A percentile compares a stretch with the other conserved stretches of the same genome.
phyloP scores from a whole-genome alignment of 805 yeast genomes.

The Millerozyma acaciae region DNA sequence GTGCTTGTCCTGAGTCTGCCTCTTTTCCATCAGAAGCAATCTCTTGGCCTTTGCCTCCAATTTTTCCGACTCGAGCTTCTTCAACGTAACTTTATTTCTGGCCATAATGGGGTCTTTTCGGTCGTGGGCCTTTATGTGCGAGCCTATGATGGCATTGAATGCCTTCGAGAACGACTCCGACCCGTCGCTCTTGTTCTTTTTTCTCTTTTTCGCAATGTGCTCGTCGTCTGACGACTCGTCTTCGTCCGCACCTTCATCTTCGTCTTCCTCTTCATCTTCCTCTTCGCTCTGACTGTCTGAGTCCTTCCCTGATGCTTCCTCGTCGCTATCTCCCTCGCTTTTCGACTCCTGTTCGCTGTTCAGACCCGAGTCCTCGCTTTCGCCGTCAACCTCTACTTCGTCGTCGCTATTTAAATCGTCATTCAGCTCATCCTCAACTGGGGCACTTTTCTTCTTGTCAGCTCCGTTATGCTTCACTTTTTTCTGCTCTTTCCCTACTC shows the following conservation, averaged over 20 bases:
- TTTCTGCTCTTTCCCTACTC: conserved; percentile 2
- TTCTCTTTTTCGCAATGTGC: conserved; percentile 47
- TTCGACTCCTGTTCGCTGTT: no score
- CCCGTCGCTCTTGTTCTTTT: conserved; percentile 62
- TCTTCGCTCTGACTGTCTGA: conserved; percentile 3
- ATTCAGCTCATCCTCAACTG: conserved; percentile 11
- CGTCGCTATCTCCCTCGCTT: no score
- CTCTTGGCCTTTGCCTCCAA: conserved; percentile 81
- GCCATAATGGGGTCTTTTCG: conserved; percentile 88
- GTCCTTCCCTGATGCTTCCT: conserved; percentile 2
- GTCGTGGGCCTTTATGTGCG: conserved; percentile 84
- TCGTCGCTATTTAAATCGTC: conserved; percentile 14
- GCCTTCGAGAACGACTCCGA: conserved; percentile 77
- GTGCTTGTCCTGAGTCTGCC: conserved; percentile 58
- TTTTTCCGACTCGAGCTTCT: conserved; percentile 74
- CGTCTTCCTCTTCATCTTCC: conserved; percentile 9
- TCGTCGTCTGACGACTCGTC: conserved; percentile 30
- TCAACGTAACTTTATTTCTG: conserved; percentile 66
- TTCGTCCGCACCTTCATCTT: conserved; percentile 12
- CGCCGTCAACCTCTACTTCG: conserved; percentile 14
- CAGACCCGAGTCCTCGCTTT: no score
- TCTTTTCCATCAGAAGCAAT: conserved; percentile 67
- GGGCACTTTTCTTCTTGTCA: conserved; percentile 26
- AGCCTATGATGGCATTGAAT: conserved; percentile 75
- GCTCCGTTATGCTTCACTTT: conserved; percentile 9